Conservation (phyloP, 1,284 basidiomycete genomes). For the Irpex sp. region DNA sequence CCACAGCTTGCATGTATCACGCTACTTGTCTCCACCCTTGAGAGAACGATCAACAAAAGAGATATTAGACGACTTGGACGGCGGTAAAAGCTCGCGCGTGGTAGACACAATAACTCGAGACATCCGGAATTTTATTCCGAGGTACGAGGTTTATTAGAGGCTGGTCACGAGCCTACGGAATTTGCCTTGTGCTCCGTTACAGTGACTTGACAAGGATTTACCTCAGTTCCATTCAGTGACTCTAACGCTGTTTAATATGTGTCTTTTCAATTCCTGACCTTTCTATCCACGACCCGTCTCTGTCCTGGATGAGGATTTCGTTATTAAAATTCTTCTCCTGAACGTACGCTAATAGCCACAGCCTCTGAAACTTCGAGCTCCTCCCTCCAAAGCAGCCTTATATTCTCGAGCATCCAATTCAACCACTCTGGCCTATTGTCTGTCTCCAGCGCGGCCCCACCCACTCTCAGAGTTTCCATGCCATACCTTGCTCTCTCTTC, state of each 20-base stretch:
- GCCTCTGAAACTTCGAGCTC: conserved; percentile 49
- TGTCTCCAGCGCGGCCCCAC: background rate
- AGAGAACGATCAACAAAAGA: too few relatives aligned
- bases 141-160: too few relatives aligned
- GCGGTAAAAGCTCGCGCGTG: background rate
- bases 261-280: too few relatives aligned
- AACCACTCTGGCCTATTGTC: conserved; percentile 21
- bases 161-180: too few relatives aligned
- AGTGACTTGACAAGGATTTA: too few relatives aligned
- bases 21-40: too few relatives aligned
- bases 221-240: too few relatives aligned
- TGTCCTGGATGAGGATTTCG: too few relatives aligned
- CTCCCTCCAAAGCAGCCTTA: conserved; percentile 39
- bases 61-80: background rate
- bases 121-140: background rate
- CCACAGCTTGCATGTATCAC: too few relatives aligned
- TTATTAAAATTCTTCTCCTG: conserved; percentile 23
- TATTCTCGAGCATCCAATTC: conserved; percentile 30
- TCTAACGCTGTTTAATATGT: too few relatives aligned
- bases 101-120: background rate
- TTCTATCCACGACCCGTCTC: too few relatives aligned
- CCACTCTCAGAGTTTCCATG: conserved; percentile 5
- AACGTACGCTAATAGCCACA: conserved; percentile 34
- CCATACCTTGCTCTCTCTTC: conserved; percentile 27
- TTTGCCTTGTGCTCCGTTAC: too few relatives aligned